Base-by-base conservation (phyloP, 129 eudicot genomes). In the Chrysanthemum lavandulifolium region DNA sequence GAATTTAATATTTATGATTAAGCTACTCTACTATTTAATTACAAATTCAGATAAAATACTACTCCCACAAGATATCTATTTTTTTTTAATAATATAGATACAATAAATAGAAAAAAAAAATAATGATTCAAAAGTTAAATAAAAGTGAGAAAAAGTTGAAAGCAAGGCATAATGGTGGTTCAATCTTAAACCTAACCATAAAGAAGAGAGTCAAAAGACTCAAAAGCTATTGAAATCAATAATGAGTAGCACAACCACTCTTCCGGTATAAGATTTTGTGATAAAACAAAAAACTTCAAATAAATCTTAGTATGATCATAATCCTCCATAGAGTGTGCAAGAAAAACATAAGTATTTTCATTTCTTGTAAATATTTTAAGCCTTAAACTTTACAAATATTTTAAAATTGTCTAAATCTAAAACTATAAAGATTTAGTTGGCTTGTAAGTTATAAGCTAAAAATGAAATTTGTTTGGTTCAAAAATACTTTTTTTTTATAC, bases 131-230 rank as follows among this genome's bases (percentile, higher is more conserved):
- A 55, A 27, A 16, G 16, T 13, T 27, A 13, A 71, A 21, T 33
- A 12, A 18, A 43, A 5, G n/a, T 57, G 16, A 27, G 58, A 76
- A 74, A 12, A 33, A 51, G 75, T 68, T 68, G 74, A 60, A 76
- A 59, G 69, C 61, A 68, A 47, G 23, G 10, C 67, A 76, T 68
- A 76, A 48, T 68, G 68, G 80, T 68, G 53, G 63, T 67, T 76
- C 68, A 68, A 15, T 43, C 73, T 59, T 54, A 68, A 68, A 76
- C 80, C 80, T 76, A 76, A 76, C 74, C 66, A 67, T 43, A 56
- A 67, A 57, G 49, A 76, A 56, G 71, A 45, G 68, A 49, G 74
- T 67, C 68, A 76, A 76, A 76, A 49, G 75, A 68, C 69, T 58
- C 62, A 67, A 75, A 33, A 47, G 68, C 59, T 27, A 25, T 76